Evolutionary conservation across 2,329 filamentous ascomycete species (phyloP).

Genomic region (Elsinoe australis): DNA sequence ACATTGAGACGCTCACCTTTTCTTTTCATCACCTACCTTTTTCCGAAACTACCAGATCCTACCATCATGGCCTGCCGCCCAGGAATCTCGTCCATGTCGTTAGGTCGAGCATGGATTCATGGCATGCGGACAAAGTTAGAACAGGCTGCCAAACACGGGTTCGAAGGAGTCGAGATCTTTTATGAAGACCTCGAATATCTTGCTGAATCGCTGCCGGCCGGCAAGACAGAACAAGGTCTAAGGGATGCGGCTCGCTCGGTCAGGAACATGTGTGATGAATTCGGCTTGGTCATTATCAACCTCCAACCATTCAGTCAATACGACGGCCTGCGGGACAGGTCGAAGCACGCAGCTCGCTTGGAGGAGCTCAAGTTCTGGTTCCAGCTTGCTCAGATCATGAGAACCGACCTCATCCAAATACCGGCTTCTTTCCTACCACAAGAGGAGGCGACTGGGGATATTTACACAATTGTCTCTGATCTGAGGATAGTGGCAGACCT

Average conservation of each 20-base stretch:
- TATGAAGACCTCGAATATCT: slow-evolving; percentile 64
- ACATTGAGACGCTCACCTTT: too few relatives aligned
- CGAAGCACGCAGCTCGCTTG: slow-evolving; percentile 50
- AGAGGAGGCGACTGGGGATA: slow-evolving; percentile 45
- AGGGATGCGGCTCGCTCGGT: slow-evolving; percentile 50
- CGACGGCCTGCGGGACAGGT: slow-evolving; percentile 61
- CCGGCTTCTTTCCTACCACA: slow-evolving; percentile 60
- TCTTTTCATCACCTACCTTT: too few relatives aligned
- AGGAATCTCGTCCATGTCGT: slow-evolving; percentile 68
- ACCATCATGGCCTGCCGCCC: slow-evolving; percentile 47
- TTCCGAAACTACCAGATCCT: not conserved
- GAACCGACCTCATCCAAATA: slow-evolving; percentile 66
- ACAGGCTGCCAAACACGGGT: slow-evolving; percentile 56
- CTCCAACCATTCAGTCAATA: slow-evolving; percentile 73
- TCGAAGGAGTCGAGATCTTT: slow-evolving; percentile 66
- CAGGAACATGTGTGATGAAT: slow-evolving; percentile 48
- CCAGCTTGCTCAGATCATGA: slow-evolving; percentile 52
- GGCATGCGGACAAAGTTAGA: slow-evolving; percentile 59
- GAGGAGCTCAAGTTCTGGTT: slow-evolving; percentile 64
- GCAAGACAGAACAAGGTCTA: slow-evolving; percentile 29
- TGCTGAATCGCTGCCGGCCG: slow-evolving; percentile 42
- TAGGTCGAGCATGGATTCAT: slow-evolving; percentile 66
- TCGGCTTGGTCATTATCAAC: slow-evolving; percentile 54
- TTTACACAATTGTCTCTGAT: slow-evolving; percentile 54
- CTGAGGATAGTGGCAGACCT: slow-evolving; percentile 60